Percentiles rank a stretch among this genome's conserved stretches.
These are phyloP conservation scores for Diaporthe ilicicola DNA, from an alignment of 2,329 filamentous ascomycete genomes.

Conservation along the genomic window DNA sequence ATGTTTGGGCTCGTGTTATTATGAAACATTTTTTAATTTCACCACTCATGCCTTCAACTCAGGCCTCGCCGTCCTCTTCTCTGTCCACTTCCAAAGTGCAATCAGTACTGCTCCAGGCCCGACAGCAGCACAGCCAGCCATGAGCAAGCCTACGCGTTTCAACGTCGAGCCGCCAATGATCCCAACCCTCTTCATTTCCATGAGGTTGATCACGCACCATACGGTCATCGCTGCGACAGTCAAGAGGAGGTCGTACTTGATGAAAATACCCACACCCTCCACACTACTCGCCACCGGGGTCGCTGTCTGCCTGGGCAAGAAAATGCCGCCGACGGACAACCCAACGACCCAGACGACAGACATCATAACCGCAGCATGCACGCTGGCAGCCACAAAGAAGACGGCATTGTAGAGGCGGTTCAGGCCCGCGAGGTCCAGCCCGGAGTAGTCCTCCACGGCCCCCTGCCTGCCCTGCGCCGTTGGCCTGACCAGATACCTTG, in stretches of 20 bases:
- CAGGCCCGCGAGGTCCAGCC: neutral
- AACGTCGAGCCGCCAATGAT: neutral
- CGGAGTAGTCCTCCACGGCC: slow-evolving; percentile 7
- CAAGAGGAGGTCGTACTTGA: slow-evolving; percentile 15
- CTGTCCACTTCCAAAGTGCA: slow-evolving; percentile 21
- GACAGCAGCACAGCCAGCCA: neutral
- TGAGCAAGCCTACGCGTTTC: neutral
- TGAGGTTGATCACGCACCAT: slow-evolving; percentile 4
- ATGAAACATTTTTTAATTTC: too few species aligned
- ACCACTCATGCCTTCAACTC: neutral
- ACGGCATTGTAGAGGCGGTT: neutral
- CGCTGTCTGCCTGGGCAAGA: neutral
- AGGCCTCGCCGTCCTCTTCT: slow-evolving; percentile 15
- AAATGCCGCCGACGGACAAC: slow-evolving; percentile 1
- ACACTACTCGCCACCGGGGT: neutral
- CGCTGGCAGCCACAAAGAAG: neutral
- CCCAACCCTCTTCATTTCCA: slow-evolving; percentile 10
- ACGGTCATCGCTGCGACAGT: neutral
- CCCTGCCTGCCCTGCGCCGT: neutral
- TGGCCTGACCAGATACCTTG: neutral
- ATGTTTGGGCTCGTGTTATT: neutral
- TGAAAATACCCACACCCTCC: slow-evolving; percentile 6
- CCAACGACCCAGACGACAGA: neutral
- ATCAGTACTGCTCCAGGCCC: slow-evolving; percentile 13
- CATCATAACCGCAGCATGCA: slow-evolving; percentile 3